Conservation (phyloP, 768 basidiomycete species). For the Xerocomus brunneocitrinus region DNA sequence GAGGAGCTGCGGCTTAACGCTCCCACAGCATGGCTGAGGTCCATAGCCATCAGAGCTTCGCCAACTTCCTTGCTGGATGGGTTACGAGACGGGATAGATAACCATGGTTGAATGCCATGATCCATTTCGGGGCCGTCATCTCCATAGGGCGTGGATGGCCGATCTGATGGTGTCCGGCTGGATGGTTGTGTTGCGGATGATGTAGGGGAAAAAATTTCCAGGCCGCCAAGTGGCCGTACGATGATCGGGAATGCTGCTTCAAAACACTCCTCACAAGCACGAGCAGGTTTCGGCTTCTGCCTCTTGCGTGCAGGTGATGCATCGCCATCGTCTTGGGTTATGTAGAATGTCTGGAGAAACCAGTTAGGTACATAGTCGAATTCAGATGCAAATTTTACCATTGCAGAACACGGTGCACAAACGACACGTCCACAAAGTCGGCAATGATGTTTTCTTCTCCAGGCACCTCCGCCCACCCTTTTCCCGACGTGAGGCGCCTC, state of each 20-base stretch:
- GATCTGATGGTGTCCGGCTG: conserved; percentile 11
- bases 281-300: conserved; percentile 54
- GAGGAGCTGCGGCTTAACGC: conserved; percentile 25
- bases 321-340: conserved; percentile 44
- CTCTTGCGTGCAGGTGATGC: conserved; percentile 33
- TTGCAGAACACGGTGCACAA: conserved; percentile 77
- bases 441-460: conserved; percentile 78
- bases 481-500: conserved; percentile 8
- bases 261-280: conserved; percentile 84
- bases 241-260: conserved; percentile 75
- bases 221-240: neutral
- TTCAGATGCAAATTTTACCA: conserved; percentile 41
- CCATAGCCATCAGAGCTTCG: conserved; percentile 39
- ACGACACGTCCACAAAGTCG: conserved; percentile 82
- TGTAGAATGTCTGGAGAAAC: conserved; percentile 65
- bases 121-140: conserved; percentile 10
- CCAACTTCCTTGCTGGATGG: conserved; percentile 16
- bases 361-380: neutral
- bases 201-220: conserved; percentile 6
- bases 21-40: conserved; percentile 14
- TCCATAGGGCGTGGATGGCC: conserved; percentile 17
- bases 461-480: conserved; percentile 20
- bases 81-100: conserved; percentile 26
- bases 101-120: conserved; percentile 25
- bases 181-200: conserved; percentile 7